Evolutionary conservation across 73 alveolate genomes (phyloP).

Genomic region (Stentor coeruleus): DNA sequence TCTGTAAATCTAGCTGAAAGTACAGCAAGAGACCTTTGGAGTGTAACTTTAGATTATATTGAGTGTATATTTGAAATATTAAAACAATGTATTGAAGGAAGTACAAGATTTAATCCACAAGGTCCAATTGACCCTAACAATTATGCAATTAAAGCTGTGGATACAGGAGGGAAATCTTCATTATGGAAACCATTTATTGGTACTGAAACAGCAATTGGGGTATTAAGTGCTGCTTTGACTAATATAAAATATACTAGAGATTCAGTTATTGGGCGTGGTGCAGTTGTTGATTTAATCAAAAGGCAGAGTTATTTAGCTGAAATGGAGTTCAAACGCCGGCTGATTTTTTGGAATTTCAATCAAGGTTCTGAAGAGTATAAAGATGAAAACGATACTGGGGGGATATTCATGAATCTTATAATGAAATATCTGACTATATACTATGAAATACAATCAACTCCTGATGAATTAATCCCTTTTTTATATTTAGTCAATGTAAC

Average conservation of each 20-base stretch:
- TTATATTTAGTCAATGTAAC: neutral
- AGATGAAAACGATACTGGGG: constrained; percentile 23
- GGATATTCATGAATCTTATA: neutral
- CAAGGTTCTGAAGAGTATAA: constrained; percentile 22
- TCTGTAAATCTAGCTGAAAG: neutral
- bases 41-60: constrained; percentile 8
- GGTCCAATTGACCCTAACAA: constrained; percentile 16
- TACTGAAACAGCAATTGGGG: neutral
- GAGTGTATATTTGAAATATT: neutral
- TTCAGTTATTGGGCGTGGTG: neutral
- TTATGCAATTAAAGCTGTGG: constrained; percentile 6
- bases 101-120: neutral
- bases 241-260: neutral
- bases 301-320: neutral
- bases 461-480: constrained; percentile 12
- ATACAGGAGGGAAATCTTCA: neutral
- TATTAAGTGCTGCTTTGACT: neutral
- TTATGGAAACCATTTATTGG: constrained; percentile 10
- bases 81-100: constrained; percentile 6
- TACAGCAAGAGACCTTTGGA: constrained; percentile 17
- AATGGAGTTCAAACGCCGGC: constrained; percentile 23
- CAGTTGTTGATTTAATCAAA: constrained; percentile 4
- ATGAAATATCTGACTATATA: neutral
- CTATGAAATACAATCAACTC: constrained; percentile 10
- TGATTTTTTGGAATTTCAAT: constrained; percentile 12